A percentile compares a stretch with the other conserved stretches of the same genome.
Evolutionary conservation across 345 rosid genomes (phyloP).

Genomic region (Boechera stricta): DNA sequence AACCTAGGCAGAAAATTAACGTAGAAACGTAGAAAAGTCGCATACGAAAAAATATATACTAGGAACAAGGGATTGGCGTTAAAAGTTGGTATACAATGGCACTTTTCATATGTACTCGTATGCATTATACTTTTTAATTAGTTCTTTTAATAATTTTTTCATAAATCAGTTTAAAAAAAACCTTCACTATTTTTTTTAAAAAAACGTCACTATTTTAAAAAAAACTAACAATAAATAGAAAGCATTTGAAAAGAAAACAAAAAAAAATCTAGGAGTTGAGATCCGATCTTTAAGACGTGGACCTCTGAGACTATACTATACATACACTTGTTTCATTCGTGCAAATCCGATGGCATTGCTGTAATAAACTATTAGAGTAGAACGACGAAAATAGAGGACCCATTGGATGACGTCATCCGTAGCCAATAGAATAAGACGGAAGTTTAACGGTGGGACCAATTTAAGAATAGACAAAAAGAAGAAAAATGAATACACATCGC

Average conservation of each 20-base stretch:
- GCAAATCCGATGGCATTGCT: constrained; percentile 30
- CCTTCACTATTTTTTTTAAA: neutral
- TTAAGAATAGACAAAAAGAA: neutral
- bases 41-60: neutral
- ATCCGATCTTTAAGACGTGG: constrained; percentile 34
- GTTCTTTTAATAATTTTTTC: neutral
- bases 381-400: neutral
- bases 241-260: neutral
- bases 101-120: constrained; percentile 20
- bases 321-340: constrained; percentile 28
- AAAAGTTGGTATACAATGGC: constrained; percentile 13
- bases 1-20: constrained; percentile 30
- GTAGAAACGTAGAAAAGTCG: constrained; percentile 37
- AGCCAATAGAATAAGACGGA: constrained; percentile 14
- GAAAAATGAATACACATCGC: neutral
- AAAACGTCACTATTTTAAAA: neutral
- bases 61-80: neutral
- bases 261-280: constrained; percentile 29
- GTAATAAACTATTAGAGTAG: neutral
- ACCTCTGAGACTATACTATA: constrained; percentile 8
- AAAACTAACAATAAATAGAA: neutral
- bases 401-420: neutral
- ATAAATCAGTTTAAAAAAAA: neutral
- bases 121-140: neutral
- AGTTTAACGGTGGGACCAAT: neutral